Conservation (phyloP, 768 basidiomycete species). For the Lactifluus volemus region DNA sequence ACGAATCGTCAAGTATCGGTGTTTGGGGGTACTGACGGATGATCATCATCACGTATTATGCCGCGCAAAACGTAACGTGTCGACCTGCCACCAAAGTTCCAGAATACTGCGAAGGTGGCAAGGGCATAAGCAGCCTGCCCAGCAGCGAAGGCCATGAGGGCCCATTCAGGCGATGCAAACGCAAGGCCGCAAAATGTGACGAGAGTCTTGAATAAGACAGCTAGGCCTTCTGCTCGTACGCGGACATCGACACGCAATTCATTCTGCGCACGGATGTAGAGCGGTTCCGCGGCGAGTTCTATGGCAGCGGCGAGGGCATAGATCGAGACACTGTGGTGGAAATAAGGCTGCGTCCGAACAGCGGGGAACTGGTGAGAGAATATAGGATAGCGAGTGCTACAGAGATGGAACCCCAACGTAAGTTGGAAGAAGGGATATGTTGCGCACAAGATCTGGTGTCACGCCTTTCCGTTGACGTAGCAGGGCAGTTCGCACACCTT, state of each 20-base stretch:
- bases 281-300: slow-evolving; percentile 77
- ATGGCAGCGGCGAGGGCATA: slow-evolving; percentile 69
- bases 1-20: neutral
- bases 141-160: slow-evolving; percentile 75
- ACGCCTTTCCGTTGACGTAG: slow-evolving; percentile 41
- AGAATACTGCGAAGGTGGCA: slow-evolving; percentile 49
- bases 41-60: slow-evolving; percentile 20
- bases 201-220: slow-evolving; percentile 65
- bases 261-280: slow-evolving; percentile 41
- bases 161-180: slow-evolving; percentile 33
- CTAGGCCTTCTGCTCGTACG: slow-evolving; percentile 80
- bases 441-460: slow-evolving; percentile 26
- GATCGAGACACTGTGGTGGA: slow-evolving; percentile 49
- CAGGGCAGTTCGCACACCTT: slow-evolving; percentile 83
- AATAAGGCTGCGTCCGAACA: slow-evolving; percentile 55
- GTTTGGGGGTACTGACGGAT: slow-evolving; percentile 22
- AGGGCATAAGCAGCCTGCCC: slow-evolving; percentile 76
- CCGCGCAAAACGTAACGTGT: slow-evolving; percentile 19
- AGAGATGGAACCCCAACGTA: slow-evolving; percentile 60
- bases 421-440: slow-evolving; percentile 58
- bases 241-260: slow-evolving; percentile 61
- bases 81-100: slow-evolving; percentile 22
- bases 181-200: slow-evolving; percentile 61
- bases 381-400: slow-evolving; percentile 46
- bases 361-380: slow-evolving; percentile 39